phyloP scores from a whole-genome alignment of 1,284 basidiomycete species.

The Rhodofomes roseus region DNA sequence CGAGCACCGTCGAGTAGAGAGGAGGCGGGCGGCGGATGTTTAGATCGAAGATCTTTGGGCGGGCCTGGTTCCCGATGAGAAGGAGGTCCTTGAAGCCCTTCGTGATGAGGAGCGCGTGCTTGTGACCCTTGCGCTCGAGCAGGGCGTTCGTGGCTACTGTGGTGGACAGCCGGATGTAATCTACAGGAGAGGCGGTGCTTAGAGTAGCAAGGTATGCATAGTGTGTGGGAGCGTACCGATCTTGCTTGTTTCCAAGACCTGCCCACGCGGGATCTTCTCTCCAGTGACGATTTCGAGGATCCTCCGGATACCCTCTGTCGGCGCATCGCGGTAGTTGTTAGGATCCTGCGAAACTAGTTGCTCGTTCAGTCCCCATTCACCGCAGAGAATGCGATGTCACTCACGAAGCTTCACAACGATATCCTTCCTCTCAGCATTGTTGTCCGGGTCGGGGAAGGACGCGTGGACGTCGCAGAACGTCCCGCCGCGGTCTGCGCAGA shows the following conservation, averaged over 20 bases:
- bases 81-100: constrained; percentile 91
- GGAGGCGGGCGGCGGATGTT: constrained; percentile 79
- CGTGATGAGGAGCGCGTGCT: constrained; percentile 90
- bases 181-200: constrained; percentile 34
- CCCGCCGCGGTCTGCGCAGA: constrained; percentile 62
- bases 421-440: constrained; percentile 59
- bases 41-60: constrained; percentile 87
- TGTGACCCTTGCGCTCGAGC: constrained; percentile 90
- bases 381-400: constrained; percentile 22
- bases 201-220: neutral
- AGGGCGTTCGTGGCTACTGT: constrained; percentile 97
- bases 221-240: constrained; percentile 55
- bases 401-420: constrained; percentile 78
- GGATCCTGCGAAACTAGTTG: constrained; percentile 79
- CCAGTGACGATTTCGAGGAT: constrained; percentile 80
- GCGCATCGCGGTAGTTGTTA: constrained; percentile 88
- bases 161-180: constrained; percentile 90
- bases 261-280: constrained; percentile 59
- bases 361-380: neutral
- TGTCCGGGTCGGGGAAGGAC: constrained; percentile 70
- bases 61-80: constrained; percentile 89
- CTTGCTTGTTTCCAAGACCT: constrained; percentile 73
- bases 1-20: constrained; percentile 79
- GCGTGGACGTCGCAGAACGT: constrained; percentile 84
- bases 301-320: constrained; percentile 92